Evolutionary conservation across 2,329 filamentous ascomycete genomes (phyloP), one percentile per base, ranked within the genome.

Genomic region (Cordyceps fumosorosea): DNA sequence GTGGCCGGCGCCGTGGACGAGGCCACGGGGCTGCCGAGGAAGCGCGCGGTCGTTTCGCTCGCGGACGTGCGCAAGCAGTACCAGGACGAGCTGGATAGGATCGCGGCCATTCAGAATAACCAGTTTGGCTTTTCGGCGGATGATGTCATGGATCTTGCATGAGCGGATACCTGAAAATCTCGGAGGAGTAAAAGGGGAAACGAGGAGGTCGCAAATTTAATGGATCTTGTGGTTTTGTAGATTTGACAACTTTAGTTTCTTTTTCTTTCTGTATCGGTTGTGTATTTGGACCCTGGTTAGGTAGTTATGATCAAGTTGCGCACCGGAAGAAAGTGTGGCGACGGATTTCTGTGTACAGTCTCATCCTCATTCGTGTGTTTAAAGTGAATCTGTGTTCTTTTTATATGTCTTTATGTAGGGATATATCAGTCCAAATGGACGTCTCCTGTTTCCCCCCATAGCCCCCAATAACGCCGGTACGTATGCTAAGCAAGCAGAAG

Each of bases 21-120:
- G 5, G 64, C 63, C 10, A 60, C 74, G 16, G 57, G 57, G n/a
- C 57, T 34, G 26, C 57, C 57, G n/a, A 40, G 34, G 59, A 89
- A 88, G 77, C 86, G 93, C 65, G 88, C 84, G 71, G 86, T 98
- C 42, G 83, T 98, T 18, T 96, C 91, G 37, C 77, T 99, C 60
- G 89, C 89, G 34, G 93, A 96, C 72, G 80, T 98, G 58, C 84
- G 93, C 70, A 91, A 89, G 74, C 89, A 93, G 72, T 99, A 97
- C 73, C 90, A 96, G 76, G 85, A 84, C 26, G 92, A 98, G 75
- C 78, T 99, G 70, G 95, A 99, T 75, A 84, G 91, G 65, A 89
- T 95, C 67, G 90, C 89, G 58, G 89, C 90, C 59, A 92, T 97
- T 72, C 88, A 95, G 75, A 90, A 90, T 71, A 92, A 96, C 63